Evolutionary conservation across 2,329 filamentous ascomycete species (phyloP).

Genomic region (Sordariomycetes sp.): DNA sequence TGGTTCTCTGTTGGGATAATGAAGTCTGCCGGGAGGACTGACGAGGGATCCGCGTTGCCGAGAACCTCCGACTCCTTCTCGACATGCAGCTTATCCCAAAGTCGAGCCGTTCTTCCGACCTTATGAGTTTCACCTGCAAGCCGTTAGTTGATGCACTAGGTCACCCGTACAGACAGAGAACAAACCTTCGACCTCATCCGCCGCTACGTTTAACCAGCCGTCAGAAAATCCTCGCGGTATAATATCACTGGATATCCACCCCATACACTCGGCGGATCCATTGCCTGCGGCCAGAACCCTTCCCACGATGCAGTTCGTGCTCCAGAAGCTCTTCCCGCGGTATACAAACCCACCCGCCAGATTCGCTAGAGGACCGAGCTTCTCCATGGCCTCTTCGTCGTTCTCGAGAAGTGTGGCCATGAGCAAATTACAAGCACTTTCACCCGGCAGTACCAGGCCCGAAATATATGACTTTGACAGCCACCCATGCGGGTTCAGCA

Average conservation of each 20-base stretch:
- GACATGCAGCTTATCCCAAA: constrained; percentile 46
- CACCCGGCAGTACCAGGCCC: constrained; percentile 50
- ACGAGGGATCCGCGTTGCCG: constrained; percentile 39
- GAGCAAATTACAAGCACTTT: constrained; percentile 47
- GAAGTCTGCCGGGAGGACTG: constrained; percentile 47
- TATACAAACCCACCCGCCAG: constrained; percentile 54
- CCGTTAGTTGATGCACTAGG: constrained; percentile 3
- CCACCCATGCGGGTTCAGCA: constrained; percentile 48
- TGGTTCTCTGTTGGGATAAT: constrained; percentile 44
- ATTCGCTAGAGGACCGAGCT: constrained; percentile 45
- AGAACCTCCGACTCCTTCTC: constrained; percentile 48
- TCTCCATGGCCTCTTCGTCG: constrained; percentile 44
- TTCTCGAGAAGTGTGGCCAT: constrained; percentile 55
- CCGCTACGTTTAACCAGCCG: constrained; percentile 46
- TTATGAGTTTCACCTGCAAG: constrained; percentile 31
- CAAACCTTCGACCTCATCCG: constrained; percentile 38
- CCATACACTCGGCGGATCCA: constrained; percentile 52
- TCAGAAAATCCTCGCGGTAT: constrained; percentile 34
- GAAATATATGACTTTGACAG: constrained; percentile 56
- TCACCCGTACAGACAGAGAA: background rate
- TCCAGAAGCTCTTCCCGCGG: constrained; percentile 53
- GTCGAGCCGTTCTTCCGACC: constrained; percentile 39
- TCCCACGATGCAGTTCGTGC: constrained; percentile 50
- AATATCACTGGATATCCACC: constrained; percentile 52
- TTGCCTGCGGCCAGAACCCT: constrained; percentile 49